These are phyloP conservation scores for Blastobotrys buckinghamii DNA, from an alignment of 1,139 yeast species.

Conservation along the genomic window DNA sequence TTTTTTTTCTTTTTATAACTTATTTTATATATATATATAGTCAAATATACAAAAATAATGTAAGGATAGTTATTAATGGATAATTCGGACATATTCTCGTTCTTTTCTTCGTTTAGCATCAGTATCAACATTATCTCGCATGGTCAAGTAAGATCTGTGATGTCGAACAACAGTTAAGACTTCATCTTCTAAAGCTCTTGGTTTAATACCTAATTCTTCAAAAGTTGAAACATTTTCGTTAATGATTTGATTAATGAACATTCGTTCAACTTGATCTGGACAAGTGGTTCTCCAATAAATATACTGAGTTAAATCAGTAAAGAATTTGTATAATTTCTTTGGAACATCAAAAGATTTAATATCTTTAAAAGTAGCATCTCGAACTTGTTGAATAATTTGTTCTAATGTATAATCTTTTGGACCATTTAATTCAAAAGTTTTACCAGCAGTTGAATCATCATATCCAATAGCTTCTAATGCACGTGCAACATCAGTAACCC, in stretches of 20 bases:
- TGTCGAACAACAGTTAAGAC: slow-evolving; percentile 54
- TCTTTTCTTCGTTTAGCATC: slow-evolving; percentile 31
- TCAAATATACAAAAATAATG: not conserved
- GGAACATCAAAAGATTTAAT: slow-evolving; percentile 47
- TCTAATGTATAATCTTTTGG: slow-evolving; percentile 56
- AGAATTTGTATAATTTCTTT: slow-evolving; percentile 41
- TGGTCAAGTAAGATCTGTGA: slow-evolving; percentile 33
- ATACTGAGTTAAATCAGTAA: slow-evolving; percentile 50
- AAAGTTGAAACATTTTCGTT: slow-evolving; percentile 61
- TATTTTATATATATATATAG: no score
- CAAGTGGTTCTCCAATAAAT: slow-evolving; percentile 67
- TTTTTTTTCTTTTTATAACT: no score
- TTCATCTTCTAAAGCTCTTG: slow-evolving; percentile 63
- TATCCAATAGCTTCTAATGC: slow-evolving; percentile 75
- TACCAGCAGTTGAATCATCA: slow-evolving; percentile 75
- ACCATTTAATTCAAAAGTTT: slow-evolving; percentile 73
- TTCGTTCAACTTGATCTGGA: slow-evolving; percentile 75
- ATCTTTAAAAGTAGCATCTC: slow-evolving; percentile 46
- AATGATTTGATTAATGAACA: slow-evolving; percentile 59
- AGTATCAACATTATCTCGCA: slow-evolving; percentile 33
- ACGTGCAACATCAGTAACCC: slow-evolving; percentile 69
- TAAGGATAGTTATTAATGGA: slow-evolving; percentile 18
- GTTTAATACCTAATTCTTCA: slow-evolving; percentile 66
- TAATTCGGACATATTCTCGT: slow-evolving; percentile 30
- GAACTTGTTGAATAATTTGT: slow-evolving; percentile 66